These are phyloP conservation scores for Climacium dendroides DNA, from an alignment of 225 moss, liverwort and hornwort genomes.

Conservation along the genomic window DNA sequence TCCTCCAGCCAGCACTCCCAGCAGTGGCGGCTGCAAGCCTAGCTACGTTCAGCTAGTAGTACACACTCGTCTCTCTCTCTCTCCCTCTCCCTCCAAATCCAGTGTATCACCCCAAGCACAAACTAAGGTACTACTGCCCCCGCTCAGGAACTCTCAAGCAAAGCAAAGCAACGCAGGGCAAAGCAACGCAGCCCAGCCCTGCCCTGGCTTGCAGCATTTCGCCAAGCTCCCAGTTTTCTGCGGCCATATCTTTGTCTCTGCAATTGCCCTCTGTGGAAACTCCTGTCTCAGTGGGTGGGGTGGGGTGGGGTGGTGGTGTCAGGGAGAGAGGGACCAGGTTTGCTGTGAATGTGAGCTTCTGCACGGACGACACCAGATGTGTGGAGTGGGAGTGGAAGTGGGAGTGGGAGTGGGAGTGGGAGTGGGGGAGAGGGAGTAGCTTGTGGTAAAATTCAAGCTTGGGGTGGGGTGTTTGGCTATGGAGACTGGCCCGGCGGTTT, in stretches of 20 bases:
- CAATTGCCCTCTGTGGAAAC: background rate
- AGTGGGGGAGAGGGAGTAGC: background rate
- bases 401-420: background rate
- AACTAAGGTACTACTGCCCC: no score
- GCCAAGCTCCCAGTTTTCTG: background rate
- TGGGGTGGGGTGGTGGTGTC: background rate
- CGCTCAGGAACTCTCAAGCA: background rate
- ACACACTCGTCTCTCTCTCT: background rate
- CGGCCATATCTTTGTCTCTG: background rate
- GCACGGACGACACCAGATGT: background rate
- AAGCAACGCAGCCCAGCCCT: no score
- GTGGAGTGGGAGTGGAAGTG: background rate
- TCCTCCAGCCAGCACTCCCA: background rate
- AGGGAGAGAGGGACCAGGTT: background rate
- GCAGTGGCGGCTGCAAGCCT: background rate
- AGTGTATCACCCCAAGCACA: background rate
- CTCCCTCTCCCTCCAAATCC: background rate
- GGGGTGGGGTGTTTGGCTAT: background rate
- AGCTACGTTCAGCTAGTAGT: background rate
- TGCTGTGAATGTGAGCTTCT: background rate
- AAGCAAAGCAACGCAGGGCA: background rate
- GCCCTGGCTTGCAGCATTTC: background rate
- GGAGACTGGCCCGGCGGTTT: background rate
- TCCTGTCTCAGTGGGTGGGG: background rate
- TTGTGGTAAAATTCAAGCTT: background rate